Evolutionary conservation across 768 basidiomycete species (phyloP).

Genomic region (Clitopilus passeckerianus): DNA sequence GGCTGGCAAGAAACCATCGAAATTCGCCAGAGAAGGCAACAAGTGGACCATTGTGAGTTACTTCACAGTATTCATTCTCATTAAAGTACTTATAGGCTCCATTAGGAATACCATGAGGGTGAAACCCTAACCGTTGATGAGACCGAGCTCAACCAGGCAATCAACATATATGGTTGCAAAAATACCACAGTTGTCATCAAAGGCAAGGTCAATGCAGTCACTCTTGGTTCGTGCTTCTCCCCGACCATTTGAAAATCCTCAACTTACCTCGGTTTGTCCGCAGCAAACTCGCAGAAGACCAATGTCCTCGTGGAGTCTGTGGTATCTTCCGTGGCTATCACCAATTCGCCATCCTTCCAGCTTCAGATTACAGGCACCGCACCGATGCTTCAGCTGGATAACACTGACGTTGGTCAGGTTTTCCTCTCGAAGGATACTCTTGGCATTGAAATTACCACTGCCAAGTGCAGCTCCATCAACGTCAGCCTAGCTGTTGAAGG

Average conservation of each 20-base stretch:
- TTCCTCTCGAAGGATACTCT: constrained; percentile 85
- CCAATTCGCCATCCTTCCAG: constrained; percentile 89
- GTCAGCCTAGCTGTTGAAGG: constrained; percentile 80
- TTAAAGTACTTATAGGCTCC: too few species aligned
- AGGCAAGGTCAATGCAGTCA: constrained; percentile 95
- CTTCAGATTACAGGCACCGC: constrained; percentile 87
- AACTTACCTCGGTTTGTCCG: constrained; percentile 1
- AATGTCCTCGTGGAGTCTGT: constrained; percentile 87
- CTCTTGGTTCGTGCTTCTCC: constrained; percentile 54
- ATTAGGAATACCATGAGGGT: constrained; percentile 89
- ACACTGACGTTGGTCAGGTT: constrained; percentile 92
- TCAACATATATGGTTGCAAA: constrained; percentile 92
- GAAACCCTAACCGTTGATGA: constrained; percentile 73
- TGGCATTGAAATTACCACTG: constrained; percentile 79
- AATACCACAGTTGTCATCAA: constrained; percentile 76
- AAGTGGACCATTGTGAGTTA: constrained; percentile 86
- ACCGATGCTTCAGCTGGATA: constrained; percentile 92
- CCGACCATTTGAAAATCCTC: neutral
- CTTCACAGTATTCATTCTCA: too few species aligned
- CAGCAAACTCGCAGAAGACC: constrained; percentile 87
- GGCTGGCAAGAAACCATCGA: constrained; percentile 87
- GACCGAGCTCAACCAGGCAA: constrained; percentile 71
- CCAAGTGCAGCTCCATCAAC: constrained; percentile 93
- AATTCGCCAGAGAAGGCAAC: constrained; percentile 84
- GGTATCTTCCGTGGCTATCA: constrained; percentile 86